Conservation (phyloP, 352 stramenopile species). For the Pythium dissimile region DNA sequence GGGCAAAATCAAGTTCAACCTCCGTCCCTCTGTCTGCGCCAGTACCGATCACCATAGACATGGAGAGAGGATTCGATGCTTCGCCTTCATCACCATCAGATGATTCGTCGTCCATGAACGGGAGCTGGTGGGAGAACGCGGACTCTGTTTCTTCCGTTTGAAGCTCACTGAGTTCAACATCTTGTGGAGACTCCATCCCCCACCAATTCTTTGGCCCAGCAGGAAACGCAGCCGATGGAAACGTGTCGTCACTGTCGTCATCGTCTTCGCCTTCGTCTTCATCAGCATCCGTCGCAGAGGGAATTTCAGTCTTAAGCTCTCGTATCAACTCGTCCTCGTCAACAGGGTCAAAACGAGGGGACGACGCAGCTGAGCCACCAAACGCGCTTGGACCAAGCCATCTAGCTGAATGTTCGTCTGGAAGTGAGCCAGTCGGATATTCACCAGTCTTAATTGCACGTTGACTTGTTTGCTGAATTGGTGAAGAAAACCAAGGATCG, state of each 20-base stretch:
- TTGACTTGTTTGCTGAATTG: background rate
- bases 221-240: conserved; percentile 47
- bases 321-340: conserved; percentile 33
- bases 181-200: conserved; percentile 45
- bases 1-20: conserved; percentile 77
- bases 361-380: conserved; percentile 13
- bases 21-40: conserved; percentile 70
- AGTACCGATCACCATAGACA: conserved; percentile 73
- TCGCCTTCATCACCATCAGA: conserved; percentile 21
- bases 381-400: conserved; percentile 40
- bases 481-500: conserved; percentile 74
- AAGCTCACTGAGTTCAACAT: conserved; percentile 71
- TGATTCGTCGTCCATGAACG: conserved; percentile 46
- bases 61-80: conserved; percentile 54
- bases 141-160: conserved; percentile 75
- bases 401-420: conserved; percentile 58
- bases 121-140: conserved; percentile 57
- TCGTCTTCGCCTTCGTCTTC: conserved; percentile 43
- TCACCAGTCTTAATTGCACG: conserved; percentile 6
- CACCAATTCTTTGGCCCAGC: conserved; percentile 75
- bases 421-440: conserved; percentile 33
- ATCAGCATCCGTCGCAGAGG: background rate
- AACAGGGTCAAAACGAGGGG: conserved; percentile 41
- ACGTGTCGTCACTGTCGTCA: conserved; percentile 37
- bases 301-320: background rate